Conservation (phyloP, 257 asterid genomes). For the Ophiorrhiza pumila region DNA sequence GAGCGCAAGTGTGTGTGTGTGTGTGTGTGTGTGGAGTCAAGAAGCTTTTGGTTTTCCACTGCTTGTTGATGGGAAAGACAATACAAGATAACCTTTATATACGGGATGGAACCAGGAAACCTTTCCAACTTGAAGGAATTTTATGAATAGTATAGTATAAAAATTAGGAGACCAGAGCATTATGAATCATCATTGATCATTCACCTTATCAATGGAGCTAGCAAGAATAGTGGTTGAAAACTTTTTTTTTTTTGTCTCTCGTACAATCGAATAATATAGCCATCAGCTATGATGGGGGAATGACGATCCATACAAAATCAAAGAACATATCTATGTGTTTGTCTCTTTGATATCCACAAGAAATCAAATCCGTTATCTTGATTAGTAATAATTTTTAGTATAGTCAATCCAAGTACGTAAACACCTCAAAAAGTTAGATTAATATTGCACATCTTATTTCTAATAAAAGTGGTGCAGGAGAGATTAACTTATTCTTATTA, state of each 20-base stretch:
- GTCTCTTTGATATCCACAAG: too few relatives aligned
- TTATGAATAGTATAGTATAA: background rate
- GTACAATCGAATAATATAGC: slow-evolving; percentile 15
- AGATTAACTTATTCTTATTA: background rate
- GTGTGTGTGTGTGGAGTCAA: background rate
- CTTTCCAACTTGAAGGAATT: background rate
- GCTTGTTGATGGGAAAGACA: slow-evolving; percentile 23
- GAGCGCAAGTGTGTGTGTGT: background rate
- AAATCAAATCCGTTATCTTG: background rate
- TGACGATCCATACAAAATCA: slow-evolving; percentile 16
- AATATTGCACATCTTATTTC: background rate
- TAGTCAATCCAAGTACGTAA: background rate
- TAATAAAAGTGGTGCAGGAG: background rate
- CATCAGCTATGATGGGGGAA: slow-evolving; percentile 43
- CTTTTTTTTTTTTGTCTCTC: slow-evolving; percentile 13
- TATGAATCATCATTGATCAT: slow-evolving; percentile 7
- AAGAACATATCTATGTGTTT: too few relatives aligned
- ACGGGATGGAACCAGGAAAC: background rate
- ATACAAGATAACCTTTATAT: slow-evolving; percentile 25
- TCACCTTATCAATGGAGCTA: slow-evolving; percentile 36
- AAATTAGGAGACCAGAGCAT: slow-evolving; percentile 18
- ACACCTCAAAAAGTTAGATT: slow-evolving; percentile 5
- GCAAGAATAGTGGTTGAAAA: slow-evolving; percentile 54
- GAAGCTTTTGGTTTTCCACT: background rate
- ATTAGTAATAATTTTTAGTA: background rate